Conservation (phyloP, 2,329 filamentous ascomycete genomes). For the Hymenoscyphus linearis region DNA sequence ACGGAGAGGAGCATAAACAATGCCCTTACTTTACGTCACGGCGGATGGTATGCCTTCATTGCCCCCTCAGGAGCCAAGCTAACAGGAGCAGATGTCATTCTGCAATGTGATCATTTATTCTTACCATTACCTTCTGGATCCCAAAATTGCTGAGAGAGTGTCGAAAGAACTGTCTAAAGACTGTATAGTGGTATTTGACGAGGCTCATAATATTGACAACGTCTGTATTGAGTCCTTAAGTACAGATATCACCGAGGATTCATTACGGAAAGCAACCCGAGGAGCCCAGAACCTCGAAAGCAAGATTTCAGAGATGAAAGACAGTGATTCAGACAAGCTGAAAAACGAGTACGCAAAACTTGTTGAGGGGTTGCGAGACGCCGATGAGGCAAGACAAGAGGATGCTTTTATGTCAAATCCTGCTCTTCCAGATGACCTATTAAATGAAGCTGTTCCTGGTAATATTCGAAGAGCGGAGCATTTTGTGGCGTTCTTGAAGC, state of each 20-base stretch:
- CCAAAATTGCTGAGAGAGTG: conserved; percentile 80
- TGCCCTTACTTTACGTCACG: conserved; percentile 96
- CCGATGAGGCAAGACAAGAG: conserved; percentile 84
- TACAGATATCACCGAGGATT: conserved; percentile 95
- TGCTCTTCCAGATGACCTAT: conserved; percentile 83
- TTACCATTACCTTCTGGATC: conserved; percentile 95
- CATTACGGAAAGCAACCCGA: conserved; percentile 80
- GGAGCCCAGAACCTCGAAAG: conserved; percentile 87
- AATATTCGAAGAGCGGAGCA: conserved; percentile 96
- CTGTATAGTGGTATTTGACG: conserved; percentile 97
- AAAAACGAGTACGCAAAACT: conserved; percentile 95
- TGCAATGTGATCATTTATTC: conserved; percentile 99
- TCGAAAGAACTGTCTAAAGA: conserved; percentile 96
- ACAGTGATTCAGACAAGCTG: conserved; percentile 89
- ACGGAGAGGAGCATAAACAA: conserved; percentile 93
- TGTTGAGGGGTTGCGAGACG: conserved; percentile 82
- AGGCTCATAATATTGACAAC: conserved; percentile 99
- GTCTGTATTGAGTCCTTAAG: conserved; percentile 97
- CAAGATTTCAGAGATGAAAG: conserved; percentile 90
- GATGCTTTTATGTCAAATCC: conserved; percentile 98
- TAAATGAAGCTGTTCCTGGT: conserved; percentile 93
- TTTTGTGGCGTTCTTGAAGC: conserved; percentile 88
- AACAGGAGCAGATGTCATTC: conserved; percentile 73
- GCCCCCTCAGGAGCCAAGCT: conserved; percentile 12
- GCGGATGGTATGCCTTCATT: conserved; percentile 62